Evolutionary conservation across 495 filamentous ascomycete species (phyloP), one percentile per base, ranked within the genome.

Genomic region (Antarctomyces pellizariae): DNA sequence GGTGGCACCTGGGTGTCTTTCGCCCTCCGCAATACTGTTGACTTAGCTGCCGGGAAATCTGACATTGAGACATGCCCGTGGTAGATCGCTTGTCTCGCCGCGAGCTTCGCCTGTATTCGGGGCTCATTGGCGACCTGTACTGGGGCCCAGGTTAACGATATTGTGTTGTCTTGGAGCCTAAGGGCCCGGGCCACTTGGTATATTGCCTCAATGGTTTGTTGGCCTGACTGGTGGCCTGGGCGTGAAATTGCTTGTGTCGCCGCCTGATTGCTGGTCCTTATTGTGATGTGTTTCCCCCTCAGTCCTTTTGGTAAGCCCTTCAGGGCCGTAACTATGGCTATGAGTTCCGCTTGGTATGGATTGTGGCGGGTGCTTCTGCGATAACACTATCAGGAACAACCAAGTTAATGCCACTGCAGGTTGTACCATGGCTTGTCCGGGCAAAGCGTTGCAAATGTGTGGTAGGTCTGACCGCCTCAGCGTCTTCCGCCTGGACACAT

Each of bases 221-320:
- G 28, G 3, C 32, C 32, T 25, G 32, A 30, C 12, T 35, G 20
- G 4, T 25, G 28, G 18, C 16, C 18, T 18, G 29, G 26, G 16
- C 31, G 28, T 11, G 28, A 23, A 13, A 19, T 13, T 11, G 22
- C 13, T 9, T 5, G 14, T 18, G 25, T 13, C 14, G 21, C 29
- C 5, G 11, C 28, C 19, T 32, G 32, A 26, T 32, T 25, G 14
- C 26, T 35, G 4, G 32, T 32, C 18, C 31, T 12, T 7, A 35
- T 35, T 11, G 29, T 35, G 24, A 31, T 25, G 20, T 31, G 22
- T 19, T 20, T 30, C 26, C 20, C 19, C 18, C 23, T 8, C 7
- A 30, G 26, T 31, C 27, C 13, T 22, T n/a, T 4, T 22, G 22
- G 26, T 14, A 35, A 24, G 10, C 28, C 18, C 21, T 16, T 35